Evolutionary conservation across 2,329 filamentous ascomycete species (phyloP), one percentile per base, ranked within the genome.

Genomic region (Keithomyces neogunnii): DNA sequence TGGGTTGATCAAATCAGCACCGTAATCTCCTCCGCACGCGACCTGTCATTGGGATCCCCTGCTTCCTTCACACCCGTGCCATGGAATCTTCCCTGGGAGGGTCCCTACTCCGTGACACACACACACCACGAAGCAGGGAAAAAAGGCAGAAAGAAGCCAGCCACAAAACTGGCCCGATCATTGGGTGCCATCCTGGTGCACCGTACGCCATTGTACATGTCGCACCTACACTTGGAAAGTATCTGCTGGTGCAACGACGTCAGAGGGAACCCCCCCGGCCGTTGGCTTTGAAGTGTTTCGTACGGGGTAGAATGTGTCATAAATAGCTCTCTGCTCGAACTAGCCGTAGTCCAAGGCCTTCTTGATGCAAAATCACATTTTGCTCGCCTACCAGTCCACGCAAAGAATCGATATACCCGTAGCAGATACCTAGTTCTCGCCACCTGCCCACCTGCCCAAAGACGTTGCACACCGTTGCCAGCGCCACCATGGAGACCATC

Each of bases 401-500:
- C 19, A 19, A 19, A 19, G 19, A 19, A 19, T 19, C 19, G 19
- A 19, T 19, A 19, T 19, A 19, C 19, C 19, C 19, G 19, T 19
- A 19, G 19, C 19, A 19, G 19, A 19, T 19, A 19, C 36, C 19
- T 39, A 5, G 5, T 26, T 42, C 39, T 42, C 19, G 5, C 39
- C 8, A 28, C 19, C 26, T 6, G 6, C 7, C 39, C 8, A 28
- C 19, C 26, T 6, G 6, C 7, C 10, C 39, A 42, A 28, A 42
- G 9, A 36, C 11, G 10, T 29, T 31, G 26, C 28, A 31, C 26
- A 36, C 5, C 7, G 19, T 19, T 19, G 19, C 45, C 32, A n/a
- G 1, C 9, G 38, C 29, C 42, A 71, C 30, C 45, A 87, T 88
- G 83, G 84, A 88, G 54, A 78, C 81, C 35, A 72, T 88, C 59